phyloP scores from a whole-genome alignment of 2,329 filamentous ascomycete species.

The Diplodia mutila region DNA sequence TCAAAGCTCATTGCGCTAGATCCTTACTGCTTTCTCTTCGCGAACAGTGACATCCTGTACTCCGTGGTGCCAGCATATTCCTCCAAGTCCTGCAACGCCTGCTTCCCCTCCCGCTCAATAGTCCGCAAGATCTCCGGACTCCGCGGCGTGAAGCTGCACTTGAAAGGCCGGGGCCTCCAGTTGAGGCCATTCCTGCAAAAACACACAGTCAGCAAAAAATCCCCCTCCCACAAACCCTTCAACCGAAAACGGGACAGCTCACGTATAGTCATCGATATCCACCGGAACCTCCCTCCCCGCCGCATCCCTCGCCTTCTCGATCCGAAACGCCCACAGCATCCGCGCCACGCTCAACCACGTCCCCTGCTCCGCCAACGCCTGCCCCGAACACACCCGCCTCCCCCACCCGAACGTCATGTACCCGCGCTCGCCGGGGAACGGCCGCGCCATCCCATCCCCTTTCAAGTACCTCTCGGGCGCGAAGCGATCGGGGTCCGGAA shows the following conservation, averaged over 20 bases:
- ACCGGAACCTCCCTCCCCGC: constrained; percentile 55
- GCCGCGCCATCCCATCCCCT: constrained; percentile 33
- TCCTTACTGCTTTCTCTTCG: constrained; percentile 51
- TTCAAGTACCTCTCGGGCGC: constrained; percentile 40
- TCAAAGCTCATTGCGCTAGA: too few relatives aligned
- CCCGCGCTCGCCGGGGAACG: constrained; percentile 50
- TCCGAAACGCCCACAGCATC: constrained; percentile 61
- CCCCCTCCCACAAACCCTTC: background rate
- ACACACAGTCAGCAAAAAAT: constrained; percentile 25
- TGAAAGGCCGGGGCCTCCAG: constrained; percentile 61
- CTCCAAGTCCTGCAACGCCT: constrained; percentile 57
- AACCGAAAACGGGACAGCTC: constrained; percentile 31
- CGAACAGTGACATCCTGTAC: constrained; percentile 52
- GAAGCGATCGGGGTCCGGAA: constrained; percentile 44
- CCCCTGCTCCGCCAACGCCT: constrained; percentile 63
- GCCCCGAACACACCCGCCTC: constrained; percentile 61
- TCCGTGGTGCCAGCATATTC: constrained; percentile 61
- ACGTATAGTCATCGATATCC: constrained; percentile 62
- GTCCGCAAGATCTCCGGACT: constrained; percentile 53
- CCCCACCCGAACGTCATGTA: constrained; percentile 61
- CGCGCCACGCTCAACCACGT: constrained; percentile 63
- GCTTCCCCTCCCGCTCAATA: constrained; percentile 57
- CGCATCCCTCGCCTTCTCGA: constrained; percentile 48
- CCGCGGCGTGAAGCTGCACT: constrained; percentile 58
- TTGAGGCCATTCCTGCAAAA: constrained; percentile 62